phyloP scores from a whole-genome alignment of 352 stramenopile genomes.

The Phytophthora podocarpi region DNA sequence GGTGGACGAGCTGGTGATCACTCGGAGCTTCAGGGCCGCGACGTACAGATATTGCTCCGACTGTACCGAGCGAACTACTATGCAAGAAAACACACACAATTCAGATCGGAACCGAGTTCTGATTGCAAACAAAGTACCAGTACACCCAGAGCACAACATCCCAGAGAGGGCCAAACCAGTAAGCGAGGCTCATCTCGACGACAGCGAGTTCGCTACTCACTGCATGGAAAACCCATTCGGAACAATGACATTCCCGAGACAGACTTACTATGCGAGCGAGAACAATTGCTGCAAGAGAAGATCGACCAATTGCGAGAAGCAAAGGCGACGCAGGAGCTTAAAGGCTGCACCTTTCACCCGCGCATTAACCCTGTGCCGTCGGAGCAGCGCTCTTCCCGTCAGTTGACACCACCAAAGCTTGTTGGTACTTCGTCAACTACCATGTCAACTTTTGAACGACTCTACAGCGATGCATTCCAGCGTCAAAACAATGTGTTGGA shows the following conservation, averaged over 20 bases:
- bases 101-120: conserved; percentile 1
- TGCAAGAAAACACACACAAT: conserved; percentile 30
- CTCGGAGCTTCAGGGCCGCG: background rate
- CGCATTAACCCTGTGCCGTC: conserved; percentile 27
- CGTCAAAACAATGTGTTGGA: conserved; percentile 50
- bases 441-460: conserved; percentile 45
- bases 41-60: conserved; percentile 22
- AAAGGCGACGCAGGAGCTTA: conserved; percentile 45
- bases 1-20: conserved; percentile 6
- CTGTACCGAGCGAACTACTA: conserved; percentile 50
- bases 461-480: conserved; percentile 60
- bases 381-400: background rate
- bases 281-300: conserved; percentile 27
- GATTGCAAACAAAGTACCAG: background rate
- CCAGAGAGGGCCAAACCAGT: background rate
- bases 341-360: conserved; percentile 64
- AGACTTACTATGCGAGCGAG: conserved; percentile 44
- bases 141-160: background rate
- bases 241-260: background rate
- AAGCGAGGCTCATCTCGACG: conserved; percentile 11
- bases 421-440: conserved; percentile 3
- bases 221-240: conserved; percentile 44
- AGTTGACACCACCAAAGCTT: background rate
- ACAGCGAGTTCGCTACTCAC: conserved; percentile 32
- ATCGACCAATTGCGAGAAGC: conserved; percentile 40